Percentiles rank a stretch among this genome's conserved stretches.
Conservation (phyloP, 1,284 basidiomycete species). For the Heterobasidion occidentale region DNA sequence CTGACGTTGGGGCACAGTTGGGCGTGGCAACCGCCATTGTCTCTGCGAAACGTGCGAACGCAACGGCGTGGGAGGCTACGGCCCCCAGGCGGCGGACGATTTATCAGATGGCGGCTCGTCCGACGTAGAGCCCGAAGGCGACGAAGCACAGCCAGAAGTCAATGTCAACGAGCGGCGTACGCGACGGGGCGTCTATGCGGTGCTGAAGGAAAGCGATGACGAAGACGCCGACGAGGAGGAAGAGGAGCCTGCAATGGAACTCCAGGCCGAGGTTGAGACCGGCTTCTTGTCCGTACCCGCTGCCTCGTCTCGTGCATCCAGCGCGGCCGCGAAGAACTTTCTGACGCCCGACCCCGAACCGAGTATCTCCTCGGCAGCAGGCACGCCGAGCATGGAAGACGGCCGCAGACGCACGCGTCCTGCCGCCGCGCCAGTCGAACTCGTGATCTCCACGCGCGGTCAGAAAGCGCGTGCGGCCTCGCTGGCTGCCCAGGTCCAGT, state of each 20-base stretch:
- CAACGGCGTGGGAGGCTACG: constrained; percentile 67
- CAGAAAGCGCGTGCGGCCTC: constrained; percentile 34
- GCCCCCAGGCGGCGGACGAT: constrained; percentile 44
- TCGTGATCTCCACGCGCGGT: constrained; percentile 52
- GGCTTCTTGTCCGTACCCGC: constrained; percentile 24
- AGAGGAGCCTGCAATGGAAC: constrained; percentile 31
- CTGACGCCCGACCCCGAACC: constrained; percentile 26
- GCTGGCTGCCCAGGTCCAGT: constrained; percentile 12
- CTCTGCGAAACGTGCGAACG: constrained; percentile 87
- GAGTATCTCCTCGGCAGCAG: constrained; percentile 1
- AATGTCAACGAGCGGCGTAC: constrained; percentile 70
- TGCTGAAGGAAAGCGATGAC: constrained; percentile 28
- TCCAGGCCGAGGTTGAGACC: constrained; percentile 18
- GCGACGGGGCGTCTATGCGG: constrained; percentile 68
- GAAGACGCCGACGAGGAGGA: constrained; percentile 31
- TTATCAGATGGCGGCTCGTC: constrained; percentile 21
- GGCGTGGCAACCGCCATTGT: constrained; percentile 79
- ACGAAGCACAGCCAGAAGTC: constrained; percentile 23
- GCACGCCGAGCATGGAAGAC: not conserved
- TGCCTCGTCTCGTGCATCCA: constrained; percentile 9
- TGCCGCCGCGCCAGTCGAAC: constrained; percentile 29
- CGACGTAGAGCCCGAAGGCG: constrained; percentile 24
- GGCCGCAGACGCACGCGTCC: constrained; percentile 8
- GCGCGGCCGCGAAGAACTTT: constrained; percentile 20
- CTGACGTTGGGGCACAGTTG: constrained; percentile 43